Evolutionary conservation across 169 alveolate species (phyloP).

Genomic region (Eimeria zaria): DNA sequence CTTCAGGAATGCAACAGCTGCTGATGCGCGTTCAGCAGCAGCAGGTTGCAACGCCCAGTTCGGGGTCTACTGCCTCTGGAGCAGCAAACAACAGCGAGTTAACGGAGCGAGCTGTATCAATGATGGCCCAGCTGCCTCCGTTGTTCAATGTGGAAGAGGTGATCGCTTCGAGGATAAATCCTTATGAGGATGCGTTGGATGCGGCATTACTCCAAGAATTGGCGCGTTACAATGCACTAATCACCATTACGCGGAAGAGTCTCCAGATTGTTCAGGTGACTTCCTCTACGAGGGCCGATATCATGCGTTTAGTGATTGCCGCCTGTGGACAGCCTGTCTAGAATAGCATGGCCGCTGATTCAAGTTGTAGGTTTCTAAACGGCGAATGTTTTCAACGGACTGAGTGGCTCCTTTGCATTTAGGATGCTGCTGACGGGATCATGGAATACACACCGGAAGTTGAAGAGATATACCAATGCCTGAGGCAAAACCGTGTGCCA

Average conservation of each 20-base stretch:
- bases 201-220: slow-evolving; percentile 95
- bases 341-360: not conserved
- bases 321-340: not conserved
- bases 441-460: slow-evolving; percentile 93
- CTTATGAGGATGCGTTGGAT: slow-evolving; percentile 94
- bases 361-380: not conserved
- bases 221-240: slow-evolving; percentile 93
- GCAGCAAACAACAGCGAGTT: not conserved
- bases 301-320: not conserved
- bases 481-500: slow-evolving; percentile 94
- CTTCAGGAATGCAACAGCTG: slow-evolving; percentile 58
- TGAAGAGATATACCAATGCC: slow-evolving; percentile 91
- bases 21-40: slow-evolving; percentile 62
- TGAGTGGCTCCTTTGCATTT: not conserved
- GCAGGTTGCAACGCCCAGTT: slow-evolving; percentile 25
- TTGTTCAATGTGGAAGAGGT: slow-evolving; percentile 92
- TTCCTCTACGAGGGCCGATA: not conserved
- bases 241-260: slow-evolving; percentile 88
- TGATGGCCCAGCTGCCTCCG: slow-evolving; percentile 91
- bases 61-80: not conserved
- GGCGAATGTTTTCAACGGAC: not conserved
- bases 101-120: slow-evolving; percentile 46
- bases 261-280: slow-evolving; percentile 86
- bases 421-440: slow-evolving; percentile 94
- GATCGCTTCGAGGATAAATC: slow-evolving; percentile 92